Conservation (phyloP, 768 basidiomycete genomes). For the Galerina marginata region DNA sequence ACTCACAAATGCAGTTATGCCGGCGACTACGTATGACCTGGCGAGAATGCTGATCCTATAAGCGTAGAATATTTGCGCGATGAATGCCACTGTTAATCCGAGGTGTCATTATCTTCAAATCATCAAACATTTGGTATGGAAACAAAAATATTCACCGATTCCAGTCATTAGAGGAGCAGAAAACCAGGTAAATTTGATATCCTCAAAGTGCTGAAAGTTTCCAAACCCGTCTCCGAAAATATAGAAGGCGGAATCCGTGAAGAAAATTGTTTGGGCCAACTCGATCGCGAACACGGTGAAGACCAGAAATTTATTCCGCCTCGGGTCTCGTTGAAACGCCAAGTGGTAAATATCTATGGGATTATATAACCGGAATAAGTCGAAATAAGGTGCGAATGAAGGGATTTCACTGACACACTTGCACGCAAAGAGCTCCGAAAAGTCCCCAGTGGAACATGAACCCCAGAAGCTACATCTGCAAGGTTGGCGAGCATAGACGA, state of each 20-base stretch:
- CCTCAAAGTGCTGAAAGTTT: neutral
- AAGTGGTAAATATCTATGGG: neutral
- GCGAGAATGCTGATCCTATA: constrained; percentile 1
- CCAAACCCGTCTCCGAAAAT: neutral
- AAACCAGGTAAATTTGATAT: neutral
- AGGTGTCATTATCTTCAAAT: neutral
- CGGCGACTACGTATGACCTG: neutral
- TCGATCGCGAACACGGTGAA: neutral
- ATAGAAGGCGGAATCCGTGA: neutral
- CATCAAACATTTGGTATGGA: neutral
- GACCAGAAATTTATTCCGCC: neutral
- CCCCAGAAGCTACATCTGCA: neutral
- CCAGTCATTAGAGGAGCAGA: neutral
- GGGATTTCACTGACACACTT: neutral
- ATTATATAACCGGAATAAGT: neutral
- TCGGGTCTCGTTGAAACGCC: neutral
- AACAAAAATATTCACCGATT: neutral
- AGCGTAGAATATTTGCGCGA: neutral
- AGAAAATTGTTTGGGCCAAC: neutral
- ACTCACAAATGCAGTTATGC: neutral
- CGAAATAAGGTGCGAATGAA: neutral
- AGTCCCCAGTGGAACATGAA: neutral
- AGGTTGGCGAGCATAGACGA: neutral
- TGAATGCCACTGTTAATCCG: neutral
- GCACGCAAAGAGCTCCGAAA: neutral